Evolutionary conservation across 768 basidiomycete genomes (phyloP), one percentile per base, ranked within the genome.

Genomic region (Mycena metata): DNA sequence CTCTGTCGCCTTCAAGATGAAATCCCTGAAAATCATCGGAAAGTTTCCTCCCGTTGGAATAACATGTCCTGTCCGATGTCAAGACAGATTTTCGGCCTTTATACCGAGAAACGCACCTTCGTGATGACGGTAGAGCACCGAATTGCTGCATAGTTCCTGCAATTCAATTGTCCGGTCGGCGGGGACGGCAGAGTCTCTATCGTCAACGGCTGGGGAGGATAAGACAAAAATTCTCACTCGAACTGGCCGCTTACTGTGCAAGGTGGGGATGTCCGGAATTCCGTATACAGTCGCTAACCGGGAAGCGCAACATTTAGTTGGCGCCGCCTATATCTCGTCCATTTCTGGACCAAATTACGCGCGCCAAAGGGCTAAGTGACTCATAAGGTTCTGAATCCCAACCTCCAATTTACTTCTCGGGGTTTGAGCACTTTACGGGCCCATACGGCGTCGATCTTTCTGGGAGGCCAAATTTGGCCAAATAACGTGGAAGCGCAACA

Each of bases 1-100:
- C n/a, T n/a, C n/a, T n/a, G n/a, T n/a, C n/a, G 71, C 67, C 16
- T 69, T 47, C 60, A 71, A n/a, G 10, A 74, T 74, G 30, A 74
- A 74, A 26, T 71, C 65, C 15, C 57, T 61, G n/a, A 74, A 67
- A 17, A 71, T 6, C 7, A 49, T 47, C 12, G 74, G 74, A 45
- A 70, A 74, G 35, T 61, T 23, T 23, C 67, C 67, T 35, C 65
- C 69, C 24, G 73, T 68, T 5, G 74, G 72, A 26, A 74, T 64
- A 19, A 66, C 43, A 55, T 74, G 73, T 35, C 73, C 73, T 74
- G 45, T 15, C 5, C 16, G 13, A 2, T 19, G 9, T 46, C 41
- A 39, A 39, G 2, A 10, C n/a, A 19, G 2, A 33, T 23, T 30
- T 36, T 17, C 43, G n/a, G 10, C 39, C 3, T 16, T 13, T 19